A percentile compares a stretch with the other conserved stretches of the same genome.
These are phyloP conservation scores for Parastagonospora nodorum DNA, from an alignment of 2,329 filamentous ascomycete species.

Conservation along the genomic window DNA sequence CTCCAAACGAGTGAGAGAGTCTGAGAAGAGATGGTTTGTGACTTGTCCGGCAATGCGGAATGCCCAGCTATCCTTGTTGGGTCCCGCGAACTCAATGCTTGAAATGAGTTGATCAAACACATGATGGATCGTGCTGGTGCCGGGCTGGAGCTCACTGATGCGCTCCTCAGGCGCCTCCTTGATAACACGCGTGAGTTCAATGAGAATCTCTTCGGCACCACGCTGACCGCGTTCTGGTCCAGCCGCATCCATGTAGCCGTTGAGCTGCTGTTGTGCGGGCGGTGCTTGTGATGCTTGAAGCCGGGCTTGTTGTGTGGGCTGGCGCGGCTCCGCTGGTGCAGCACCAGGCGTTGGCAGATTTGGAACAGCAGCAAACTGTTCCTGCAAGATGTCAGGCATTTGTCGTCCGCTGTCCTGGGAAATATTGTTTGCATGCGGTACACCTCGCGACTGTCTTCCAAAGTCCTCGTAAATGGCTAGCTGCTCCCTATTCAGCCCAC, in stretches of 20 bases:
- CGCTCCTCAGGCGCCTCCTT: slow-evolving; percentile 63
- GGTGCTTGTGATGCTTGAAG: slow-evolving; percentile 44
- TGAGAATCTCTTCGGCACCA: slow-evolving; percentile 59
- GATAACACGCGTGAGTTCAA: slow-evolving; percentile 61
- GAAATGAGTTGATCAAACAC: slow-evolving; percentile 63
- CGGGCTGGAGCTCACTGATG: slow-evolving; percentile 60
- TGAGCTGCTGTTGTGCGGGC: slow-evolving; percentile 57
- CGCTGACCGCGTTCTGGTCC: slow-evolving; percentile 48
- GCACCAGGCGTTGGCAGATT: slow-evolving; percentile 67
- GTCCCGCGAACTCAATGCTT: slow-evolving; percentile 56
- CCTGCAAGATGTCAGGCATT: slow-evolving; percentile 66
- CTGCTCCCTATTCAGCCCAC: slow-evolving; percentile 86
- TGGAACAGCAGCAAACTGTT: slow-evolving; percentile 63
- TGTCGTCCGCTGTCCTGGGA: slow-evolving; percentile 65
- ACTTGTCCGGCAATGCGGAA: slow-evolving; percentile 61
- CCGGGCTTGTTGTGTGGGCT: slow-evolving; percentile 56
- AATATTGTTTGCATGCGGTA: slow-evolving; percentile 59
- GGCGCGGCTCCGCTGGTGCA: slow-evolving; percentile 64
- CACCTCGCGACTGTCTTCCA: slow-evolving; percentile 78
- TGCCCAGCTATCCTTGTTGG: slow-evolving; percentile 62
- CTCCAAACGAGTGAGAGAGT: slow-evolving; percentile 61
- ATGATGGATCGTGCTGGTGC: slow-evolving; percentile 59
- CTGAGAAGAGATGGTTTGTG: slow-evolving; percentile 61
- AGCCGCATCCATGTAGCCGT: slow-evolving; percentile 62
- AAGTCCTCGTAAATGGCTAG: slow-evolving; percentile 98